A percentile compares a stretch with the other conserved stretches of the same genome.
Conservation (phyloP, 2,329 filamentous ascomycete species). For the Talaromyces amestolkiae region DNA sequence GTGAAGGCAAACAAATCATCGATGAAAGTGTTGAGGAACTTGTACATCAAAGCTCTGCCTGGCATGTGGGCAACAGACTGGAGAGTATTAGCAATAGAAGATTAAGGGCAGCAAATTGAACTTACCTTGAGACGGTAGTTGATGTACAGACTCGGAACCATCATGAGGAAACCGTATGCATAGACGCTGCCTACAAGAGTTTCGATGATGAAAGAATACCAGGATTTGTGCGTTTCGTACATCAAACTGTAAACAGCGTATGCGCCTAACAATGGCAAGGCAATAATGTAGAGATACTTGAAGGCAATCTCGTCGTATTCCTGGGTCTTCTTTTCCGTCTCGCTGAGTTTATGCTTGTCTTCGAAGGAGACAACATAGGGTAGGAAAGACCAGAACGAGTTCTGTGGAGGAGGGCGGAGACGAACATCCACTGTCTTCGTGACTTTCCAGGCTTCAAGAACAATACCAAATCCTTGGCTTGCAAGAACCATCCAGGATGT, state of each 20-base stretch:
- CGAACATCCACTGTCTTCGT: constrained; percentile 92
- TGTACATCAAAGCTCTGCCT: constrained; percentile 93
- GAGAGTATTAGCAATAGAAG: constrained; percentile 22
- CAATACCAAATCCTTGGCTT: constrained; percentile 80
- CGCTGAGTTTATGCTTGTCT: constrained; percentile 93
- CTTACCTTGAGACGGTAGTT: constrained; percentile 90
- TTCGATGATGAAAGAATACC: constrained; percentile 94
- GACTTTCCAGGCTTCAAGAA: constrained; percentile 86
- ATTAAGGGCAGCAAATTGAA: neutral
- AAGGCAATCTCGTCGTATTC: constrained; percentile 98
- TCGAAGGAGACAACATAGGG: constrained; percentile 84
- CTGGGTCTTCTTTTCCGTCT: constrained; percentile 96
- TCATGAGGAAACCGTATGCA: constrained; percentile 98
- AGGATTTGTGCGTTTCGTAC: constrained; percentile 95
- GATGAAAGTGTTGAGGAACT: constrained; percentile 98
- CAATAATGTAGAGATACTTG: constrained; percentile 90
- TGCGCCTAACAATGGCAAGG: constrained; percentile 81
- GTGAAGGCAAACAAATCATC: constrained; percentile 98
- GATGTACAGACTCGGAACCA: constrained; percentile 96
- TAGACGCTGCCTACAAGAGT: constrained; percentile 96
- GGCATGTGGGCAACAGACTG: constrained; percentile 90
- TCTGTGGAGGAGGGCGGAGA: constrained; percentile 65
- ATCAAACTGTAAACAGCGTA: constrained; percentile 89
- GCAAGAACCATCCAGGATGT: constrained; percentile 99
- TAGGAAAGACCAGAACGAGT: constrained; percentile 68